These are phyloP conservation scores for Gyromitra esculenta DNA, from an alignment of 2,329 filamentous ascomycete species.

Conservation along the genomic window DNA sequence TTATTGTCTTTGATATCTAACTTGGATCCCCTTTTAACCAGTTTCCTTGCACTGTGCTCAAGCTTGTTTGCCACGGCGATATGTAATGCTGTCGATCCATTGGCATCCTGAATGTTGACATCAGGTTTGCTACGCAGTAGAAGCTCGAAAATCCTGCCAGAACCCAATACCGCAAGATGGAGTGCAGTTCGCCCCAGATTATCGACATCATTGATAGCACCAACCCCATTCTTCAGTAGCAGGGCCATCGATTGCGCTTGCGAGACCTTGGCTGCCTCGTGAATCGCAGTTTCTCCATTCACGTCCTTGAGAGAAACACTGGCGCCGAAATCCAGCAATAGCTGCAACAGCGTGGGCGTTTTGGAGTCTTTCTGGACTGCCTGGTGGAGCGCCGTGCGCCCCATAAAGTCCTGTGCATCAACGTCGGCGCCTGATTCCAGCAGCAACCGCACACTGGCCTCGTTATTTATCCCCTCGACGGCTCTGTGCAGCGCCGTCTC, in stretches of 20 bases:
- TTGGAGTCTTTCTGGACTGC: neutral
- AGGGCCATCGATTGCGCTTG: neutral
- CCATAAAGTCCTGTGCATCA: constrained; percentile 28
- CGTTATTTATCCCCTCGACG: neutral
- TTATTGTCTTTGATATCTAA: constrained; percentile 6
- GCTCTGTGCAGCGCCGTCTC: constrained; percentile 29
- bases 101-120: constrained; percentile 24
- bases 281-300: constrained; percentile 15
- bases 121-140: neutral
- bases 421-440: constrained; percentile 27
- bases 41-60: neutral
- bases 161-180: constrained; percentile 19
- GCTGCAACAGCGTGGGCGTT: neutral
- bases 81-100: constrained; percentile 29
- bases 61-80: neutral
- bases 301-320: constrained; percentile 17
- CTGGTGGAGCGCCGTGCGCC: constrained; percentile 14
- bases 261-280: constrained; percentile 7
- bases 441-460: constrained; percentile 4
- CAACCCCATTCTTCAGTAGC: constrained; percentile 7
- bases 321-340: constrained; percentile 26
- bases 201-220: constrained; percentile 16
- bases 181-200: constrained; percentile 12
- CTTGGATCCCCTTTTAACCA: constrained; percentile 20
- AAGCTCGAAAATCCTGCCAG: neutral